These are phyloP conservation scores for Colletotrichum sp. DNA, from an alignment of 2,329 filamentous ascomycete species.

Conservation along the genomic window DNA sequence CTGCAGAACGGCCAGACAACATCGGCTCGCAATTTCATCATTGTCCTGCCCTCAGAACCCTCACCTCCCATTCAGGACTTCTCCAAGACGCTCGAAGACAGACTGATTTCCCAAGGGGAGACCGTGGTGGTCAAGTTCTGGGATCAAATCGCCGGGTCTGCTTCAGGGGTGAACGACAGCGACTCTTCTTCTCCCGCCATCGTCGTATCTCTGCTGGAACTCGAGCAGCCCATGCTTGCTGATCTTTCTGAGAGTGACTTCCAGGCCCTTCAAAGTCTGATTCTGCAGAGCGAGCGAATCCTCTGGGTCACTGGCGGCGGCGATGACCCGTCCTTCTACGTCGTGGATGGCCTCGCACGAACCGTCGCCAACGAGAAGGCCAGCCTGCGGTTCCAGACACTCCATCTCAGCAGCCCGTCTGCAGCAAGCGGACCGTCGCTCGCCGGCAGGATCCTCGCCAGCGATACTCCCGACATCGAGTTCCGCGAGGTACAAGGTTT, in stretches of 20 bases:
- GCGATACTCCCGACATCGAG: background rate
- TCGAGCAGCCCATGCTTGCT: background rate
- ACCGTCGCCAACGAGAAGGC: background rate
- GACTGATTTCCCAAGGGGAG: background rate
- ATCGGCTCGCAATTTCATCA: background rate
- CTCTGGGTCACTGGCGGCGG: conserved; percentile 8
- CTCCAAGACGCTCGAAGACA: background rate
- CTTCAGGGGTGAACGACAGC: background rate
- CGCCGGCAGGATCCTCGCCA: background rate
- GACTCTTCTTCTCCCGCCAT: background rate
- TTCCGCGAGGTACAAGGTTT: background rate
- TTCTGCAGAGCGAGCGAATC: background rate
- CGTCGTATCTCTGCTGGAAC: background rate
- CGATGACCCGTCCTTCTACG: background rate
- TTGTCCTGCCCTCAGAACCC: background rate
- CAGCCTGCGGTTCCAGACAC: background rate
- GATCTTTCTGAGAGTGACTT: background rate
- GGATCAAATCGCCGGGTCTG: background rate
- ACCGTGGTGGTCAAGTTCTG: background rate
- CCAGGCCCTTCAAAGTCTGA: background rate
- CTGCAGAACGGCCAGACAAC: background rate
- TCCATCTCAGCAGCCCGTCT: background rate
- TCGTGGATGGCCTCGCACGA: background rate
- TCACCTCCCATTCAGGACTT: background rate
- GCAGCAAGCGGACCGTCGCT: background rate